Percentiles rank a stretch among this genome's conserved stretches.
phyloP scores from a whole-genome alignment of 2,329 filamentous ascomycete genomes.

The Paecilomyces niveus region DNA sequence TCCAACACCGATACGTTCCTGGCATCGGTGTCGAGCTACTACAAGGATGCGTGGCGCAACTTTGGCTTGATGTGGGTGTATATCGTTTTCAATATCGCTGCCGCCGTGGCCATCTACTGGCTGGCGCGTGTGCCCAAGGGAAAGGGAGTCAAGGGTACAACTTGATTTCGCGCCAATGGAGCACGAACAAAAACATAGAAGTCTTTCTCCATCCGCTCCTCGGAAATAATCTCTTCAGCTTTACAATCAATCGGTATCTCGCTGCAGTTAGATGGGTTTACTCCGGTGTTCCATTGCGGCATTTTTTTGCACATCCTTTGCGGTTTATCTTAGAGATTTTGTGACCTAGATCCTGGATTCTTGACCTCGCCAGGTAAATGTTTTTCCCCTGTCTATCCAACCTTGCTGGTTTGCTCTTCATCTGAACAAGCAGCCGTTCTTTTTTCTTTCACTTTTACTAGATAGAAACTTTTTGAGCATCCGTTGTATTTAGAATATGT shows the following conservation, averaged over 20 bases:
- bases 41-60: constrained; percentile 56
- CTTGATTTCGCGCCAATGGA: not conserved
- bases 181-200: not conserved
- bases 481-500: not conserved
- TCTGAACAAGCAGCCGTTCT: not conserved
- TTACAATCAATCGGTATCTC: not conserved
- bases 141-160: not conserved
- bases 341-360: not conserved
- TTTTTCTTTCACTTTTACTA: not conserved
- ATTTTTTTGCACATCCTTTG: not conserved
- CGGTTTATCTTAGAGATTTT: not conserved
- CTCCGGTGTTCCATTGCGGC: not conserved
- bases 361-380: not conserved
- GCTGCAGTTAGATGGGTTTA: not conserved
- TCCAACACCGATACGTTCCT: constrained; percentile 44
- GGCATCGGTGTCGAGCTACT: constrained; percentile 33
- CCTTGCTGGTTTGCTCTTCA: not conserved
- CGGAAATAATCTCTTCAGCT: not conserved
- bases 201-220: not conserved
- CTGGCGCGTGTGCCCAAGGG: constrained; percentile 16
- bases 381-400: not conserved
- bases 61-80: constrained; percentile 64
- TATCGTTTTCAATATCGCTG: constrained; percentile 55
- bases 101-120: constrained; percentile 57
- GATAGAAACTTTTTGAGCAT: not conserved